These are phyloP conservation scores for Eucalyptus cladocalyx DNA, from an alignment of 345 rosid genomes.

Conservation along the genomic window DNA sequence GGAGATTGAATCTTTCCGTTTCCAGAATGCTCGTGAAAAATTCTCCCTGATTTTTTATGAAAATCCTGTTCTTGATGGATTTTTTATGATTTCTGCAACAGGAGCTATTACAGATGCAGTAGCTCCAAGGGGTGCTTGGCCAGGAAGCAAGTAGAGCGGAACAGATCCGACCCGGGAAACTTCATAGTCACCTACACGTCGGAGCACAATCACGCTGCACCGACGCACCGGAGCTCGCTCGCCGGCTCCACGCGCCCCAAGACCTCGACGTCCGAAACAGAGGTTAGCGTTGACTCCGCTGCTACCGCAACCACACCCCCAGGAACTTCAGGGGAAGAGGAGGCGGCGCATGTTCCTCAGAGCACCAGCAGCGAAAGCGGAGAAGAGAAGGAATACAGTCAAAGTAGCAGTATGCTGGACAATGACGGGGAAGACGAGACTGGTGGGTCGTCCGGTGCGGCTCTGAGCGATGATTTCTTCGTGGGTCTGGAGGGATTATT, in stretches of 20 bases:
- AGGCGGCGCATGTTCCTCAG: constrained; percentile 4
- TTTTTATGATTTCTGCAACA: constrained; percentile 6
- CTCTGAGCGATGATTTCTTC: constrained; percentile 71
- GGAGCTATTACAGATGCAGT: constrained; percentile 89
- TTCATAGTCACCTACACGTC: constrained; percentile 82
- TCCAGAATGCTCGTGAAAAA: not conserved
- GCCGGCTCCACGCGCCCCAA: constrained; percentile 85
- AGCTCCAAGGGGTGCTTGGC: constrained; percentile 91
- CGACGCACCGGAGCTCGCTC: constrained; percentile 77
- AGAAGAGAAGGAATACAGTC: constrained; percentile 32
- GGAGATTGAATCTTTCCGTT: not conserved
- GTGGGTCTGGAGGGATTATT: constrained; percentile 53
- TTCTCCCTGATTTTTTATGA: not conserved
- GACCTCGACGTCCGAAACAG: constrained; percentile 3
- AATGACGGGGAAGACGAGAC: constrained; percentile 48
- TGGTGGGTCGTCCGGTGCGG: constrained; percentile 40
- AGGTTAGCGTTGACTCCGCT: not conserved
- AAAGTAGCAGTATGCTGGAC: not conserved
- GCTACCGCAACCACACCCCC: not conserved
- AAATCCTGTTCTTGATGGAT: not conserved
- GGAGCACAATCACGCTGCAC: constrained; percentile 86
- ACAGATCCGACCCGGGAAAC: constrained; percentile 82
- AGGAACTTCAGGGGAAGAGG: not conserved
- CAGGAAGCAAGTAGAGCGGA: constrained; percentile 88
- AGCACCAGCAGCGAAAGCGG: constrained; percentile 26